Evolutionary conservation across 2,329 filamentous ascomycete species (phyloP).

Genomic region (Colletotrichum spaethianum): DNA sequence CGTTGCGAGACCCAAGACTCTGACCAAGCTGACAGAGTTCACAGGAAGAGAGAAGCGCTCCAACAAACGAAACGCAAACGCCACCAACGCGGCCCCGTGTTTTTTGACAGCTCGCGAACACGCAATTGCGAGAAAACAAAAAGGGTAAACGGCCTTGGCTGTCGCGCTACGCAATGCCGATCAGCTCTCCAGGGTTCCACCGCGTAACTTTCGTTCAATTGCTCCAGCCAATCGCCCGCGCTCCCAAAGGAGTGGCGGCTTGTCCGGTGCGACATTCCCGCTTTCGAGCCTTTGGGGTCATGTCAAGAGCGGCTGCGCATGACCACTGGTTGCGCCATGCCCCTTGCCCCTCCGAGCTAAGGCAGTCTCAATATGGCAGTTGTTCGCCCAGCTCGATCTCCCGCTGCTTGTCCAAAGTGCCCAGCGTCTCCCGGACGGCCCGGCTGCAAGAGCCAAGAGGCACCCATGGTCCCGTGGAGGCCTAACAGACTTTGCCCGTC

Average conservation of each 20-base stretch:
- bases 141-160: neutral
- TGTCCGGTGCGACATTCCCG: conserved; percentile 17
- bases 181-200: conserved; percentile 36
- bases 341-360: neutral
- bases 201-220: neutral
- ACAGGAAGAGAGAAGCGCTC: neutral
- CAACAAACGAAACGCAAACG: neutral
- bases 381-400: conserved; percentile 20
- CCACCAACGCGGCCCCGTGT: neutral
- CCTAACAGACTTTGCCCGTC: neutral
- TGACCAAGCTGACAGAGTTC: neutral
- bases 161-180: neutral
- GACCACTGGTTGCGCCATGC: conserved; percentile 16
- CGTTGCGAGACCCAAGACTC: neutral
- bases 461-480: neutral
- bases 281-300: neutral
- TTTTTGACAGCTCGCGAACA: neutral
- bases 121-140: neutral
- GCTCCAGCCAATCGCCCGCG: conserved; percentile 17
- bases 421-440: conserved; percentile 34
- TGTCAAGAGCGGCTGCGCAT: neutral
- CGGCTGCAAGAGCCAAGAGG: conserved; percentile 8
- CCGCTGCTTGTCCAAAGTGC: conserved; percentile 12
- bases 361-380: conserved; percentile 3
- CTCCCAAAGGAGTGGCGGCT: conserved; percentile 5